Evolutionary conservation across 768 basidiomycete genomes (phyloP).

Genomic region (Lactarius pseudohatsudake): DNA sequence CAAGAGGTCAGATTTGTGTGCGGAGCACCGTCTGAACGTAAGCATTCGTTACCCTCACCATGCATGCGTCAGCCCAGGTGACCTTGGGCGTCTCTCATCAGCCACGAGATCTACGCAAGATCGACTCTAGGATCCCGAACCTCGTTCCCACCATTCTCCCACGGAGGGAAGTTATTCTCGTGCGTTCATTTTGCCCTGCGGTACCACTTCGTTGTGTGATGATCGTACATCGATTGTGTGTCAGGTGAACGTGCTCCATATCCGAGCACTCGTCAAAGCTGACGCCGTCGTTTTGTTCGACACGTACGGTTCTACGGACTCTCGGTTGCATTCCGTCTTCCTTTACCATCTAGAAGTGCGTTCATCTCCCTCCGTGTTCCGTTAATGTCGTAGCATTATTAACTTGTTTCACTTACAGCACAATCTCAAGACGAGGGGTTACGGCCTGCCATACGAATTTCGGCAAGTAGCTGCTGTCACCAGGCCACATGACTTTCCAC

Average conservation of each 20-base stretch:
- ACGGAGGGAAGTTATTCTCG: slow-evolving; percentile 84
- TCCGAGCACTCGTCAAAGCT: slow-evolving; percentile 91
- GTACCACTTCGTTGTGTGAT: neutral
- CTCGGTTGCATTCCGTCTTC: slow-evolving; percentile 82
- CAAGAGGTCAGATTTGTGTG: slow-evolving; percentile 85
- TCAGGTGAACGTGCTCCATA: slow-evolving; percentile 91
- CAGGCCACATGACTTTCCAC: slow-evolving; percentile 25
- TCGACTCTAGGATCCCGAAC: slow-evolving; percentile 92
- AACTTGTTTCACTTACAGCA: slow-evolving; percentile 48
- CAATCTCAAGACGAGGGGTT: slow-evolving; percentile 72
- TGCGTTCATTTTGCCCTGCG: slow-evolving; percentile 39
- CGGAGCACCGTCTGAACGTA: slow-evolving; percentile 88
- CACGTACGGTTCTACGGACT: slow-evolving; percentile 84
- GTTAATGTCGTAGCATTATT: slow-evolving; percentile 18
- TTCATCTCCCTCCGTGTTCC: slow-evolving; percentile 17
- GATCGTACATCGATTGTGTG: slow-evolving; percentile 20
- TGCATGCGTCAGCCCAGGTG: slow-evolving; percentile 19
- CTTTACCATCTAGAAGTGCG: slow-evolving; percentile 82
- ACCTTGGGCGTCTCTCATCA: slow-evolving; percentile 37
- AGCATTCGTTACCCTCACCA: slow-evolving; percentile 35
- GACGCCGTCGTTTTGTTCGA: slow-evolving; percentile 92
- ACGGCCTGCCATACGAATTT: slow-evolving; percentile 83
- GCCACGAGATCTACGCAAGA: slow-evolving; percentile 95
- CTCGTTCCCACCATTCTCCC: slow-evolving; percentile 92
- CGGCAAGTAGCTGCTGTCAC: slow-evolving; percentile 48